phyloP scores from a whole-genome alignment of 768 basidiomycete genomes.

The Leucosporidium scottii region DNA sequence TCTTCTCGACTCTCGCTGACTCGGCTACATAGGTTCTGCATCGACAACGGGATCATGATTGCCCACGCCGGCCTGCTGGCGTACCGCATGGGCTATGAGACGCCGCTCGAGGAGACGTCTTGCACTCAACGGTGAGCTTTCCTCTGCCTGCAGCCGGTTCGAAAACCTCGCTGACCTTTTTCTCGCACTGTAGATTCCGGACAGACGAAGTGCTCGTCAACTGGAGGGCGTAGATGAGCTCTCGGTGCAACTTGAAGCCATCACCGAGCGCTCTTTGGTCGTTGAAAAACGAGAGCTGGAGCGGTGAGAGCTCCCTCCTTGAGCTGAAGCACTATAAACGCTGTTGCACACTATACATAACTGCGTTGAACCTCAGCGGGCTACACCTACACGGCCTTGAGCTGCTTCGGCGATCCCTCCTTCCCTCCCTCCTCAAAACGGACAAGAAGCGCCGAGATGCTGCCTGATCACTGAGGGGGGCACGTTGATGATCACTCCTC shows the following conservation, averaged over 20 bases:
- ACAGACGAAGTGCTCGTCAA: conserved; percentile 88
- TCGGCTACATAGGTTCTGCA: conserved; percentile 71
- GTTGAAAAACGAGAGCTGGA: too few relatives aligned
- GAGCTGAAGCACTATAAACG: too few relatives aligned
- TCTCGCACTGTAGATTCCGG: conserved; percentile 57
- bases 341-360: too few relatives aligned
- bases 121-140: conserved; percentile 75
- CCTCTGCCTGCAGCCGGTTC: background rate
- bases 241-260: too few relatives aligned
- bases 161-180: background rate
- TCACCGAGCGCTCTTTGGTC: too few relatives aligned
- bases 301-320: too few relatives aligned
- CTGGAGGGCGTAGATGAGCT: conserved; percentile 48
- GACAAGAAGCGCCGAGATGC: conserved; percentile 41
- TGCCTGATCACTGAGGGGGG: conserved; percentile 40
- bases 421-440: conserved; percentile 37
- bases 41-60: conserved; percentile 99
- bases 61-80: conserved; percentile 91
- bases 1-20: background rate
- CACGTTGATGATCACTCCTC: conserved; percentile 41
- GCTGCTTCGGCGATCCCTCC: too few relatives aligned
- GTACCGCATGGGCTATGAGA: conserved; percentile 80
- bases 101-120: conserved; percentile 67
- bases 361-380: too few relatives aligned
- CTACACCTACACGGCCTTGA: too few relatives aligned